Conservation (phyloP, 2,329 filamentous ascomycete species). For the Hyphodiscus sp. region DNA sequence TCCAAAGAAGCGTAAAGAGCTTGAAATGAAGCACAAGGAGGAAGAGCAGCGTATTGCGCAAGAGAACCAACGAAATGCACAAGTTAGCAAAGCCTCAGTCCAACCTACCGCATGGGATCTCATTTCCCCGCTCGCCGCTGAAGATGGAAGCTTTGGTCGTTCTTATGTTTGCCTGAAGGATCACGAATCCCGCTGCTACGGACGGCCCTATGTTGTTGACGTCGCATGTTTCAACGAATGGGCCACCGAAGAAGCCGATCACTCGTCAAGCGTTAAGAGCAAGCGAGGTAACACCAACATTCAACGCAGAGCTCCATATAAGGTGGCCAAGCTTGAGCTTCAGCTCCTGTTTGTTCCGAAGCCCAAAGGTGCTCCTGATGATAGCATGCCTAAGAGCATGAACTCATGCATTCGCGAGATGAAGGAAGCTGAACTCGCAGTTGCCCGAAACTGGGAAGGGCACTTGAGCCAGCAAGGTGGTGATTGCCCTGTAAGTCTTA, state of each 20-base stretch:
- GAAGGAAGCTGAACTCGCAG: constrained; percentile 77
- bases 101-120: constrained; percentile 78
- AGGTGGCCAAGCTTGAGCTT: constrained; percentile 87
- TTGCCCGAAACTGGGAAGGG: constrained; percentile 76
- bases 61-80: constrained; percentile 57
- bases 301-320: constrained; percentile 86
- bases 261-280: constrained; percentile 85
- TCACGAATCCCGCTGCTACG: constrained; percentile 82
- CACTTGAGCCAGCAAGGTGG: constrained; percentile 93
- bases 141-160: constrained; percentile 89
- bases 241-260: constrained; percentile 78
- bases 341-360: constrained; percentile 93
- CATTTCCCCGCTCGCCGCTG: constrained; percentile 76
- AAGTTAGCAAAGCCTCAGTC: constrained; percentile 53
- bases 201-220: constrained; percentile 79
- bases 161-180: constrained; percentile 92
- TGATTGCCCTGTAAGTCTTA: constrained; percentile 82
- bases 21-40: constrained; percentile 76
- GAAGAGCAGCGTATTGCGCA: constrained; percentile 67
- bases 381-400: constrained; percentile 99
- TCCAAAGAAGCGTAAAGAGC: constrained; percentile 93
- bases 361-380: constrained; percentile 77
- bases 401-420: constrained; percentile 91
- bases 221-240: constrained; percentile 98
- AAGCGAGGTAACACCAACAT: constrained; percentile 70